Conservation (phyloP, 2,329 filamentous ascomycete species). For the Lojkania enalia region DNA sequence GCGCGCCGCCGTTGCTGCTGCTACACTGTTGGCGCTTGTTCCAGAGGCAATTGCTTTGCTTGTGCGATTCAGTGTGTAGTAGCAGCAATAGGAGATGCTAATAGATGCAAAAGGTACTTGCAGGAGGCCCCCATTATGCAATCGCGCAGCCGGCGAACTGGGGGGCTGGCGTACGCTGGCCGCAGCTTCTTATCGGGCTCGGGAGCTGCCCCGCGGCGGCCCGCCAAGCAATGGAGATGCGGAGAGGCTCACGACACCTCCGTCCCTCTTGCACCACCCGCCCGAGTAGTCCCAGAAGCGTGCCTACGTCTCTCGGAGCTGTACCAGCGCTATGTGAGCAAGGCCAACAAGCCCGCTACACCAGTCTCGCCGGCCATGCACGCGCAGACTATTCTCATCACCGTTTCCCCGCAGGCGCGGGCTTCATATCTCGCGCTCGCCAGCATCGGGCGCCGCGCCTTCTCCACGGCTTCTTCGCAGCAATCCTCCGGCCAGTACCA, state of each 20-base stretch:
- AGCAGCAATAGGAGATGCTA: no score
- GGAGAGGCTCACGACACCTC: slow-evolving; percentile 3
- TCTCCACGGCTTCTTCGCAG: slow-evolving; percentile 40
- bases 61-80: no score
- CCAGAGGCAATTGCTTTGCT: no score
- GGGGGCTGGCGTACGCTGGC: no score
- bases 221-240: neutral
- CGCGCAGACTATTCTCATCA: slow-evolving; percentile 28
- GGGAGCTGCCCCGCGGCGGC: slow-evolving; percentile 1
- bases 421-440: slow-evolving; percentile 45
- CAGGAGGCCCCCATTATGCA: no score
- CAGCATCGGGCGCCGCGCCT: slow-evolving; percentile 34
- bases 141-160: no score
- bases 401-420: slow-evolving; percentile 45
- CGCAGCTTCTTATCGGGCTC: neutral
- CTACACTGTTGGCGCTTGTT: no score
- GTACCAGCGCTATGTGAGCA: neutral
- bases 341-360: neutral
- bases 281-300: neutral
- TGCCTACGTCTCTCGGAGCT: neutral
- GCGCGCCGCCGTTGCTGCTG: no score
- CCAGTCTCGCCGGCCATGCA: slow-evolving; percentile 26
- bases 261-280: neutral
- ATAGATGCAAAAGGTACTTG: no score
- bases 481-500: slow-evolving; percentile 56